Conservation (phyloP, 2,329 filamentous ascomycete genomes). For the Aspergillus candidus region DNA sequence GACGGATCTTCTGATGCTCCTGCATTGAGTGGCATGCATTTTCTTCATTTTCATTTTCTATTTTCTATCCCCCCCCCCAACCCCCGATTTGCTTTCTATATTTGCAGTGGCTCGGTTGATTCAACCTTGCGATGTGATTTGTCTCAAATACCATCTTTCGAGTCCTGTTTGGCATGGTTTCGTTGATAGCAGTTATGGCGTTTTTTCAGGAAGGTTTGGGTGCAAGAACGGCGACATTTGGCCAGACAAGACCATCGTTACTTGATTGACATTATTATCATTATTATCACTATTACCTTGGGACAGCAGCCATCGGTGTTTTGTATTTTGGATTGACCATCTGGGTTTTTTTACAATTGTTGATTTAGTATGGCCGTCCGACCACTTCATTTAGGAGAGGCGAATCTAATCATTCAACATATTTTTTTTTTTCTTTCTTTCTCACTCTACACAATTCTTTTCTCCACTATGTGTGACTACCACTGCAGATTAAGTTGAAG, state of each 20-base stretch:
- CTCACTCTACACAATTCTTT: no score
- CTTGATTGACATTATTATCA: neutral
- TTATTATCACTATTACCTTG: conserved; percentile 1
- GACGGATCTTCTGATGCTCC: conserved; percentile 5
- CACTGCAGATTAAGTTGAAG: no score
- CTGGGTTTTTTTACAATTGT: neutral
- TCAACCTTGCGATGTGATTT: neutral
- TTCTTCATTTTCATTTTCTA: conserved; percentile 5
- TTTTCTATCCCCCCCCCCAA: no score
- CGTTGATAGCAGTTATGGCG: conserved; percentile 2
- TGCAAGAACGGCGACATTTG: neutral
- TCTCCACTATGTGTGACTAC: no score
- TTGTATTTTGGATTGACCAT: neutral
- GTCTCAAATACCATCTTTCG: neutral
- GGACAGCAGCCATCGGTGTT: neutral
- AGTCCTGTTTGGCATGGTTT: conserved; percentile 1
- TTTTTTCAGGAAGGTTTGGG: conserved; percentile 1
- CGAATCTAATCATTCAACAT: conserved; percentile 1
- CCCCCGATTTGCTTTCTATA: neutral
- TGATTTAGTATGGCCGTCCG: neutral
- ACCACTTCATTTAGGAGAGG: neutral
- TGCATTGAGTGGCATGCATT: conserved; percentile 11
- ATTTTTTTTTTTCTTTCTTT: no score
- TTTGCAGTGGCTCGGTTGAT: neutral
- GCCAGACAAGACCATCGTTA: neutral